Conservation (phyloP, 2,329 filamentous ascomycete species). For the Trichoderma gracile region DNA sequence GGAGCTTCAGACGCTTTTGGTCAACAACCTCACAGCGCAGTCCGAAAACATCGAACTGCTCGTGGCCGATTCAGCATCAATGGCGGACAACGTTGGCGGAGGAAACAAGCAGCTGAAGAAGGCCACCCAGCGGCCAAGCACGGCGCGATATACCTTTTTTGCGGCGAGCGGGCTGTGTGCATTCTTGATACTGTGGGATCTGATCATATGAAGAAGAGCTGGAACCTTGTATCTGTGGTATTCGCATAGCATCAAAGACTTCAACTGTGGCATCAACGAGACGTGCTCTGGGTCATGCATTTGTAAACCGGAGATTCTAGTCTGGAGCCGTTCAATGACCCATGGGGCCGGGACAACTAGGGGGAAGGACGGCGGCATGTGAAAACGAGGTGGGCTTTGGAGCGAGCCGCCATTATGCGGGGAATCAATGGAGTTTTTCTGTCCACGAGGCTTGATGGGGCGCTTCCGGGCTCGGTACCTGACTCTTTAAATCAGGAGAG, state of each 20-base stretch:
- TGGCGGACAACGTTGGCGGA: slow-evolving; percentile 80
- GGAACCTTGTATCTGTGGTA: neutral
- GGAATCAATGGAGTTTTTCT: neutral
- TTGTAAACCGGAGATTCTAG: neutral
- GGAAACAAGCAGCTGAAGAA: slow-evolving; percentile 91
- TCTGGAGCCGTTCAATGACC: neutral
- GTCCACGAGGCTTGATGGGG: neutral
- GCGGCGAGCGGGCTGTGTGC: slow-evolving; percentile 74
- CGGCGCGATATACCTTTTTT: slow-evolving; percentile 77
- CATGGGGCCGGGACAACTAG: slow-evolving; percentile 1
- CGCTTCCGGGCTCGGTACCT: neutral
- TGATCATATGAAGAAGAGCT: slow-evolving; percentile 53
- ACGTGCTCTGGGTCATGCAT: too few relatives aligned
- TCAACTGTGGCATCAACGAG: neutral
- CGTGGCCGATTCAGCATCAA: slow-evolving; percentile 77
- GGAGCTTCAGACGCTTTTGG: slow-evolving; percentile 85
- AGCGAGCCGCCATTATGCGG: slow-evolving; percentile 11
- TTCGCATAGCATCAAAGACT: neutral
- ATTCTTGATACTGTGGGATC: slow-evolving; percentile 75
- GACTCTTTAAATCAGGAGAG: neutral
- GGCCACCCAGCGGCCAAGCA: slow-evolving; percentile 70
- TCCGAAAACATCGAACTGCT: slow-evolving; percentile 87
- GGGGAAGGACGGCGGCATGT: slow-evolving; percentile 8
- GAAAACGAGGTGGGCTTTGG: slow-evolving; percentile 10
- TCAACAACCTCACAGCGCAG: slow-evolving; percentile 81